phyloP scores from a whole-genome alignment of 768 basidiomycete genomes.

The Mycena rebaudengoi region DNA sequence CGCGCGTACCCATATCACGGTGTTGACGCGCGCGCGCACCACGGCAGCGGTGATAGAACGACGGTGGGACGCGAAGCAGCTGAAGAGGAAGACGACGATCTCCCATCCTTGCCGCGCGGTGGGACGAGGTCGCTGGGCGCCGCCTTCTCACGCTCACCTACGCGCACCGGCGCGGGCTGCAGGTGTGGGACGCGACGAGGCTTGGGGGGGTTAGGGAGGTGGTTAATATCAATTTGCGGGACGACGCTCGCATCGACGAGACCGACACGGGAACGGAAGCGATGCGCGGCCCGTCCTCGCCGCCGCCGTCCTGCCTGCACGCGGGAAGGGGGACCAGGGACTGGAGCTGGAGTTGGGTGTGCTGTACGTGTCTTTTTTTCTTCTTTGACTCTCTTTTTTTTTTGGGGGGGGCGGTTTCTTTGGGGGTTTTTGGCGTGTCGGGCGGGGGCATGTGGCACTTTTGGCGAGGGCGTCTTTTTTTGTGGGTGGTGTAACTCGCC shows the following conservation, averaged over 20 bases:
- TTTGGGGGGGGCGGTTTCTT: too few relatives aligned
- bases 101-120: conserved; percentile 13
- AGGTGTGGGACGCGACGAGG: conserved; percentile 22
- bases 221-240: not conserved
- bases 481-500: too few relatives aligned
- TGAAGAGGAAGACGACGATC: conserved; percentile 9
- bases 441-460: too few relatives aligned
- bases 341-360: conserved; percentile 42
- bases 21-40: too few relatives aligned
- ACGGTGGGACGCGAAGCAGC: not conserved
- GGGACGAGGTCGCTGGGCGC: conserved; percentile 14
- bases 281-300: conserved; percentile 33
- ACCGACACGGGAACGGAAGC: not conserved
- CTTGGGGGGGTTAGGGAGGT: conserved; percentile 10
- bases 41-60: too few relatives aligned
- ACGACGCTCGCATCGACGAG: too few relatives aligned
- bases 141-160: conserved; percentile 26
- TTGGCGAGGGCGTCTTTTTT: too few relatives aligned
- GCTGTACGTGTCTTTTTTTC: conserved; percentile 45
- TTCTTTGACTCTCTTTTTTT: conserved; percentile 41
- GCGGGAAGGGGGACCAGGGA: conserved; percentile 32
- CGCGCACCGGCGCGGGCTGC: conserved; percentile 18
- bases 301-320: conserved; percentile 51
- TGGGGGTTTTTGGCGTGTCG: too few relatives aligned
- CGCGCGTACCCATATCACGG: too few relatives aligned